These are phyloP conservation scores for Sporisorium sorghi DNA, from an alignment of 1,284 basidiomycete species.

Conservation along the genomic window DNA sequence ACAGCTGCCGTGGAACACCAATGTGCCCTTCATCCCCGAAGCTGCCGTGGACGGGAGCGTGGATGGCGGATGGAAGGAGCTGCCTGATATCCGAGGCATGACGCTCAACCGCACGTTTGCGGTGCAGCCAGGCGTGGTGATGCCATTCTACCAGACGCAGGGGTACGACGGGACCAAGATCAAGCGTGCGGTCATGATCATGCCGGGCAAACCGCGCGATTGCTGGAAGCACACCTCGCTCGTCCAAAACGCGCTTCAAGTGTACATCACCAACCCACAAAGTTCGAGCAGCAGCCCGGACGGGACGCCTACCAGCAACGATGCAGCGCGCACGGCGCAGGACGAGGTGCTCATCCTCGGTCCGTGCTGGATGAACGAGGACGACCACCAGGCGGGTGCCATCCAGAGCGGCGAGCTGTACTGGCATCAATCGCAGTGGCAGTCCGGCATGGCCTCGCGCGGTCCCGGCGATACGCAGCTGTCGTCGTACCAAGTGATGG, in stretches of 20 bases:
- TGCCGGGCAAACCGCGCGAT: slow-evolving; percentile 64
- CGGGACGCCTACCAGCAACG: slow-evolving; percentile 6
- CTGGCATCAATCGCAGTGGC: slow-evolving; percentile 60
- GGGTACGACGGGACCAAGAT: slow-evolving; percentile 49
- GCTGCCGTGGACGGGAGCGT: slow-evolving; percentile 45
- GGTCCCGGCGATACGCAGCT: slow-evolving; percentile 34
- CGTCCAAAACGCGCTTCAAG: slow-evolving; percentile 54
- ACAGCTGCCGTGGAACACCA: slow-evolving; percentile 60
- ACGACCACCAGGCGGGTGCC: slow-evolving; percentile 50
- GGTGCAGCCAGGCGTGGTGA: slow-evolving; percentile 29
- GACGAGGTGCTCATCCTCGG: slow-evolving; percentile 56
- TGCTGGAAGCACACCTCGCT: slow-evolving; percentile 64
- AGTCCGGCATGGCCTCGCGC: slow-evolving; percentile 48
- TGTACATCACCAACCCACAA: slow-evolving; percentile 37
- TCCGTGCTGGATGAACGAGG: slow-evolving; percentile 58
- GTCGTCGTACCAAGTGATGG: slow-evolving; percentile 57
- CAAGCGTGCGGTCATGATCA: slow-evolving; percentile 62
- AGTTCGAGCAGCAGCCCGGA: slow-evolving; percentile 15
- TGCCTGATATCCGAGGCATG: slow-evolving; percentile 56
- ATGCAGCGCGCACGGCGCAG: slow-evolving; percentile 4
- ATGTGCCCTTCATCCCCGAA: slow-evolving; percentile 39
- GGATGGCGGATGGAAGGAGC: slow-evolving; percentile 71
- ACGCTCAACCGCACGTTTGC: slow-evolving; percentile 54
- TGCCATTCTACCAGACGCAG: slow-evolving; percentile 59
- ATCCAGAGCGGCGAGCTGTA: slow-evolving; percentile 46